These are phyloP conservation scores for Adansonia digitata DNA, from an alignment of 345 rosid species.

Conservation along the genomic window DNA sequence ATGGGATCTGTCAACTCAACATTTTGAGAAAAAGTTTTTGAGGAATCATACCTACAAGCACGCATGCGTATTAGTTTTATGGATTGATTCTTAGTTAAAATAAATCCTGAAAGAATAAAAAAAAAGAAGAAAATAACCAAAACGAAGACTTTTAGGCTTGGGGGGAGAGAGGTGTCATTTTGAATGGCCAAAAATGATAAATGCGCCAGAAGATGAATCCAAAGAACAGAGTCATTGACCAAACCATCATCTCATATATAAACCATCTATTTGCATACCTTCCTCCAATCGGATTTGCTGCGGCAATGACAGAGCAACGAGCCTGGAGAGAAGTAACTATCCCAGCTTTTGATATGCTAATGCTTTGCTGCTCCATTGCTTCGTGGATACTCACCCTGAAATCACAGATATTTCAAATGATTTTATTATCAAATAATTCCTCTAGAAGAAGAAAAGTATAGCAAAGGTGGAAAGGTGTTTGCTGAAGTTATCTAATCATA, in stretches of 20 bases:
- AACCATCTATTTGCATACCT: slow-evolving; percentile 41
- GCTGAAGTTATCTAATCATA: not conserved
- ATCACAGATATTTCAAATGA: not conserved
- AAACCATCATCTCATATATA: not conserved
- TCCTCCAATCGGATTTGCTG: slow-evolving; percentile 96
- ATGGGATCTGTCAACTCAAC: slow-evolving; percentile 97
- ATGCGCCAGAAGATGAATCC: not conserved
- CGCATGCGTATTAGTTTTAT: slow-evolving; percentile 3
- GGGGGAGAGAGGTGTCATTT: not conserved
- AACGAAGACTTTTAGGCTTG: too few relatives aligned
- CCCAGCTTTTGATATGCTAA: slow-evolving; percentile 97
- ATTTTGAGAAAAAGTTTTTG: slow-evolving; percentile 80
- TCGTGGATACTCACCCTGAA: slow-evolving; percentile 98
- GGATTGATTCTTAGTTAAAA: not conserved
- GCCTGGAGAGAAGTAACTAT: slow-evolving; percentile 99
- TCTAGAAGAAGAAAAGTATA: not conserved
- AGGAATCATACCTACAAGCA: slow-evolving; percentile 77
- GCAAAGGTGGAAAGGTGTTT: not conserved
- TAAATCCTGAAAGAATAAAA: not conserved
- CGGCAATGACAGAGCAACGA: slow-evolving; percentile 96
- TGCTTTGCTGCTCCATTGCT: slow-evolving; percentile 99
- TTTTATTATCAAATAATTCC: slow-evolving; percentile 6
- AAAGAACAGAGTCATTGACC: not conserved
- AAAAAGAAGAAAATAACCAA: not conserved
- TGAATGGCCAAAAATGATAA: not conserved